phyloP scores from a whole-genome alignment of 106 monocot species.

The Platanthera zijinensis region DNA sequence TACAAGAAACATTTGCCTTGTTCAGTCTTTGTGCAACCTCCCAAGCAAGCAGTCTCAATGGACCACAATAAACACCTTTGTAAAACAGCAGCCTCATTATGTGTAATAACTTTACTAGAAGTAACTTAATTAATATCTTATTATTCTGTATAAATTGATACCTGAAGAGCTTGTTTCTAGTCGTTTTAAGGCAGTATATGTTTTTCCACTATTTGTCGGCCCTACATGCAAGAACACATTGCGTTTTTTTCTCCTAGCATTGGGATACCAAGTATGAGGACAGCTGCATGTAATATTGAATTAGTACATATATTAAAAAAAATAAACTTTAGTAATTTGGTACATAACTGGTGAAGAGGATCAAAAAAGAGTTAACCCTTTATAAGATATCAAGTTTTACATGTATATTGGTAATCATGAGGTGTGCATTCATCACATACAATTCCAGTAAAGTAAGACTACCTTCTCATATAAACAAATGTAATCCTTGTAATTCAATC shows the following conservation, averaged over 20 bases:
- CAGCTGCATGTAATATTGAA: slow-evolving; percentile 27
- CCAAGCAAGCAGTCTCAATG: slow-evolving; percentile 86
- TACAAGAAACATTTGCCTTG: slow-evolving; percentile 83
- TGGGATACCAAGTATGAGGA: slow-evolving; percentile 92
- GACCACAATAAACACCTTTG: slow-evolving; percentile 94
- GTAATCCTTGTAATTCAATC: not conserved
- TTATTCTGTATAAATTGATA: slow-evolving; percentile 11
- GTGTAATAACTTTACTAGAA: not conserved
- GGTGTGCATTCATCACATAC: not conserved
- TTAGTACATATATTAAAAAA: not conserved
- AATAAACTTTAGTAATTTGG: not conserved
- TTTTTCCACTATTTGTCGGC: slow-evolving; percentile 97
- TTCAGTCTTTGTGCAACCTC: slow-evolving; percentile 86
- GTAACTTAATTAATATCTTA: not conserved
- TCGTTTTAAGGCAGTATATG: slow-evolving; percentile 84
- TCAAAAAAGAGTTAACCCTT: not conserved
- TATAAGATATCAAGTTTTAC: not conserved
- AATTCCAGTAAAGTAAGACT: not conserved
- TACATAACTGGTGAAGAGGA: not conserved
- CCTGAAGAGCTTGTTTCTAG: slow-evolving; percentile 75
- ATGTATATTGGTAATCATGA: not conserved
- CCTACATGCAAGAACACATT: slow-evolving; percentile 90
- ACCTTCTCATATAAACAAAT: not conserved
- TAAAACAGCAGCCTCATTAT: not conserved
- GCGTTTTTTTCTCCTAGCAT: slow-evolving; percentile 75